phyloP scores from a whole-genome alignment of 768 basidiomycete species.

The Chalciporus sphaerocephalus region DNA sequence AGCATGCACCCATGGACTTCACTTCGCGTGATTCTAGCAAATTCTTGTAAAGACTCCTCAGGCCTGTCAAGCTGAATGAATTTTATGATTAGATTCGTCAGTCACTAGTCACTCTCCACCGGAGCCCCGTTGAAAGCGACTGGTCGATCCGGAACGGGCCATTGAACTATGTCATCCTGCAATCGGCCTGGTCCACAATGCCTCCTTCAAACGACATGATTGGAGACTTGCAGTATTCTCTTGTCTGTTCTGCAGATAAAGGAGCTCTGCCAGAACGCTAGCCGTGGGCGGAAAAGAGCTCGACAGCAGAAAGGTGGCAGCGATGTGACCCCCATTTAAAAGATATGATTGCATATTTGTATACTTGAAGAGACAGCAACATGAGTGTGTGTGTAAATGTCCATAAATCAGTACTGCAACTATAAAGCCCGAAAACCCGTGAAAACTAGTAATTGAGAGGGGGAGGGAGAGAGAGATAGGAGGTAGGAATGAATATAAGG shows the following conservation, averaged over 20 bases:
- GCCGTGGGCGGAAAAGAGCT: neutral
- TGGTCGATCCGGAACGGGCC: neutral
- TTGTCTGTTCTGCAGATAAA: too few relatives aligned
- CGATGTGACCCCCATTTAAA: too few relatives aligned
- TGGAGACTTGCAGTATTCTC: too few relatives aligned
- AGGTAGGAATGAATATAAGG: neutral
- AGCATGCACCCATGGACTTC: too few relatives aligned
- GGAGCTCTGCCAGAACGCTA: neutral
- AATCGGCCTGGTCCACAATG: too few relatives aligned
- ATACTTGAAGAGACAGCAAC: too few relatives aligned
- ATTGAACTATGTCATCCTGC: neutral
- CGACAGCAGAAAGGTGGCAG: too few relatives aligned
- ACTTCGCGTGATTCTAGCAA: neutral
- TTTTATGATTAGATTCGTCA: neutral
- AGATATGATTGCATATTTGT: too few relatives aligned
- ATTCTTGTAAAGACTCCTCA: neutral
- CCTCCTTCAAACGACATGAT: too few relatives aligned
- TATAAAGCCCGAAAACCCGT: slow-evolving; percentile 1
- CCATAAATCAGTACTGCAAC: neutral
- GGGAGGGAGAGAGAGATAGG: neutral
- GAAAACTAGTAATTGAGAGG: neutral
- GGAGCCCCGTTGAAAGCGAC: neutral
- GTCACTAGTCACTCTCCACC: neutral
- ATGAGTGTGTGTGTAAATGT: neutral
- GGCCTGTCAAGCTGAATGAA: neutral